Conservation (phyloP, 768 basidiomycete species). For the Tylopilus vinaceipallidus region DNA sequence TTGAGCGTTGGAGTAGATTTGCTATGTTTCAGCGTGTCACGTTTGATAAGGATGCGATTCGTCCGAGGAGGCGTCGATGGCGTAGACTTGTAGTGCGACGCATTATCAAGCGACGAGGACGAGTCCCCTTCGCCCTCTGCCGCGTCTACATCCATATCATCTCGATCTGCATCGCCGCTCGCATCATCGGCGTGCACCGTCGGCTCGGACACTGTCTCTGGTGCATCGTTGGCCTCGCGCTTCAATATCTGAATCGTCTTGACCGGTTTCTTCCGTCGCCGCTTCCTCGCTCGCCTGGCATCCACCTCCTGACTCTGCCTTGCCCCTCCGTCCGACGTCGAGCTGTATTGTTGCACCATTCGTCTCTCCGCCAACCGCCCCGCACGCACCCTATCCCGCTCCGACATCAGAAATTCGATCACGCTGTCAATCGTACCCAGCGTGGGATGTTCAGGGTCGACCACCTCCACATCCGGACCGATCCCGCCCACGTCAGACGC, state of each 20-base stretch:
- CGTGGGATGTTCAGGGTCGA: constrained; percentile 52
- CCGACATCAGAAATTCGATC: constrained; percentile 71
- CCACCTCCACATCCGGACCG: constrained; percentile 23
- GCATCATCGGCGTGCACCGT: constrained; percentile 22
- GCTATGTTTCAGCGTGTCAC: constrained; percentile 37
- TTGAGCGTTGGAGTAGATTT: constrained; percentile 48
- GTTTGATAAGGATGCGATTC: constrained; percentile 21
- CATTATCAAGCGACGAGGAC: constrained; percentile 30
- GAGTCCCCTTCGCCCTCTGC: constrained; percentile 24
- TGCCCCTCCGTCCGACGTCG: constrained; percentile 36
- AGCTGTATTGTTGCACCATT: constrained; percentile 28
- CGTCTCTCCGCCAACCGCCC: constrained; percentile 30
- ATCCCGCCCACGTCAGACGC: constrained; percentile 21
- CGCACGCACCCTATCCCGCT: constrained; percentile 59
- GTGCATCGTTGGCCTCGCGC: constrained; percentile 15
- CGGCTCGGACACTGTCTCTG: constrained; percentile 24
- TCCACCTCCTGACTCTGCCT: constrained; percentile 41
- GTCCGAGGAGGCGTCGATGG: constrained; percentile 32
- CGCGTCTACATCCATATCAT: constrained; percentile 12
- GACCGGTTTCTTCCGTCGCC: constrained; percentile 36
- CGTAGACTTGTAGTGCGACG: constrained; percentile 21
- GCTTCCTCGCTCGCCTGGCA: constrained; percentile 37
- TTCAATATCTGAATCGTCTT: constrained; percentile 31
- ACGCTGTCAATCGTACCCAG: constrained; percentile 73
- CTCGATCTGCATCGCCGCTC: constrained; percentile 29